Evolutionary conservation across 768 basidiomycete species (phyloP), one percentile per base, ranked within the genome.

Genomic region (Nevesoporus exiguus): DNA sequence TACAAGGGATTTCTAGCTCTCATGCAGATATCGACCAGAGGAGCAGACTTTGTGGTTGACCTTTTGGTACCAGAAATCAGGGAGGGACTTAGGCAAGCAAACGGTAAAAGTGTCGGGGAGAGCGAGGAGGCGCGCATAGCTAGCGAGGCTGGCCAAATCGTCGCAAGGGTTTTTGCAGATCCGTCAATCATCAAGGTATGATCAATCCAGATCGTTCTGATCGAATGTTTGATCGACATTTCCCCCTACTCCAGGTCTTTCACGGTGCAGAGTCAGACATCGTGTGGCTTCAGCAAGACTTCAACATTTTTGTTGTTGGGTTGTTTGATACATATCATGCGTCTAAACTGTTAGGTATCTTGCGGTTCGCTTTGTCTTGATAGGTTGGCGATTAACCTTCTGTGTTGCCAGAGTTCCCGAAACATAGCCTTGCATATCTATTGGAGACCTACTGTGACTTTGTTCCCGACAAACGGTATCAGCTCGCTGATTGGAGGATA

Each of bases 241-340:
- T 41, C 17, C 47, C 29, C 3, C 48, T 42, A 19, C 44, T 15
- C 14, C 55, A 94, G 92, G 88, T 96, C 7, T 85, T 99, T 57
- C 97, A 98, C 70, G 96, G 97, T 25, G 92, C 96, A 1, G 89
- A 94, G 34, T 90, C 86, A 55, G 97, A 99, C 66, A 86, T 98
- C 40, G 74, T 93, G 6, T 98, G 97, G 97, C 80, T 98, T 17
- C 96, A 99, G 67, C 90, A 93, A 70, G 88, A 98, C 66, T 95
- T 98, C 67, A 90, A 90, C 54, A 66, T 98, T 8, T 98, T 93
- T 70, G 77, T 98, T 49, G 94, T 99, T 56, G 91, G 93, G 52
- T 72, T 98, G n/a, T 98, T 99, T 67, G 96, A 99, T 66, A 98
- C 97, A 0, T 98, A 84, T 68, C 93, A 98, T 61, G 96, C 95